These are phyloP conservation scores for Claviceps capensis DNA, from an alignment of 2,329 filamentous ascomycete species.

Conservation along the genomic window DNA sequence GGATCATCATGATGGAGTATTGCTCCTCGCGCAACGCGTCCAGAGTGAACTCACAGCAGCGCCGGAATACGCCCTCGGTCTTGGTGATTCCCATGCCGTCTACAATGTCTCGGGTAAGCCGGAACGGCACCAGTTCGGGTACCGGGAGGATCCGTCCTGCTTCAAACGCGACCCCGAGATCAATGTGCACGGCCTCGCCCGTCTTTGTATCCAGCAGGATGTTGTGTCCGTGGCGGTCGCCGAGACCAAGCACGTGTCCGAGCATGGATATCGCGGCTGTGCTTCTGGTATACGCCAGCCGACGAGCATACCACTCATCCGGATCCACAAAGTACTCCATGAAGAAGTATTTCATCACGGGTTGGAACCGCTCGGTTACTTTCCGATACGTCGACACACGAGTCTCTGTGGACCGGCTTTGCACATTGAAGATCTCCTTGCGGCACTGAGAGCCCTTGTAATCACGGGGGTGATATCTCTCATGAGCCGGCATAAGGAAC, in stretches of 20 bases:
- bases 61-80: constrained; percentile 88
- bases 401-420: constrained; percentile 53
- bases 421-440: constrained; percentile 62
- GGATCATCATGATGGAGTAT: constrained; percentile 95
- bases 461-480: constrained; percentile 73
- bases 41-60: constrained; percentile 97
- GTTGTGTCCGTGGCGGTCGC: constrained; percentile 92
- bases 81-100: constrained; percentile 95
- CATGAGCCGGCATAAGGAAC: constrained; percentile 82
- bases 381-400: constrained; percentile 65
- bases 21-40: constrained; percentile 90
- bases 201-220: constrained; percentile 83
- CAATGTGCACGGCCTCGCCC: constrained; percentile 92
- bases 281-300: constrained; percentile 82
- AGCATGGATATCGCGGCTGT: constrained; percentile 94
- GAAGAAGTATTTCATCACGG: constrained; percentile 94
- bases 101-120: constrained; percentile 83
- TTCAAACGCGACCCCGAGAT: constrained; percentile 93
- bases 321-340: constrained; percentile 89
- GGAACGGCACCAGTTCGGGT: constrained; percentile 90
- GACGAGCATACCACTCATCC: constrained; percentile 86
- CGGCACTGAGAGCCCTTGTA: constrained; percentile 63
- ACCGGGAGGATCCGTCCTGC: constrained; percentile 89
- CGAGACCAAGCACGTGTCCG: constrained; percentile 81
- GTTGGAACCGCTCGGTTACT: constrained; percentile 71